Base-by-base conservation (phyloP, 1,284 basidiomycete genomes). In the Takashimella koratensis region DNA sequence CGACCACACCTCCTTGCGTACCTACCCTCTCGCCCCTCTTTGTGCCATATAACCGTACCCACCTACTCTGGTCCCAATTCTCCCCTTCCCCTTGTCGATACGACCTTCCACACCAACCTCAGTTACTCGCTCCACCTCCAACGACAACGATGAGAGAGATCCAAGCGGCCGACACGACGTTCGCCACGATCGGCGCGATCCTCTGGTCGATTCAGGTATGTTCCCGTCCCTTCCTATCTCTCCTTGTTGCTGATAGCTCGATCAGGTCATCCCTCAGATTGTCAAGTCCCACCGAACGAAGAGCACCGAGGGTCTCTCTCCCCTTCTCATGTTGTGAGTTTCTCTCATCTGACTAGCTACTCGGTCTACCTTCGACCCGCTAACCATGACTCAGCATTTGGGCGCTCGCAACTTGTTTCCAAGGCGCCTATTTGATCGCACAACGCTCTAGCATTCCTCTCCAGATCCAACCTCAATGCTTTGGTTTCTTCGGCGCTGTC, bases 361-460 rank as follows among this genome's bases (percentile, higher is more conserved):
- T n/a, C n/a, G n/a, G n/a, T n/a, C n/a, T n/a, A n/a, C 30, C 30
- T 36, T 36, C 30, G 30, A 36, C 54, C 30, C 16, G 30, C 8
- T 36, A 36, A 8, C 30, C 30, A 39, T 16, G 16, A 25, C 24
- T 2, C 54, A 74, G 74, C 4, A 67, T 86, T 12, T 90, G 88
- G 88, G 83, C 81, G 1, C 62, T 83, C 8, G 79, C 85, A 0
- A 80, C 80, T 0, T 71, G 82, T 5, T 84, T 86, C 59, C 77
- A 89, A 19, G 87, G 86, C n/a, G 79, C 84, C 12, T 91, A 90
- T 63, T 78, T 77, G 23, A 80, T 90, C 45, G 77, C 84, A 0
- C 83, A 86, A 64, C 74, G 83, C 54, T 77, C 89, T 51, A 88
- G 86, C 64, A 82, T 90, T 23, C 87, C 88, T 1, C 79, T 80